A percentile compares a stretch with the other conserved stretches of the same genome.
Conservation (phyloP, 1,139 yeast species). For the Hemisphaericaspora xylofermentans region DNA sequence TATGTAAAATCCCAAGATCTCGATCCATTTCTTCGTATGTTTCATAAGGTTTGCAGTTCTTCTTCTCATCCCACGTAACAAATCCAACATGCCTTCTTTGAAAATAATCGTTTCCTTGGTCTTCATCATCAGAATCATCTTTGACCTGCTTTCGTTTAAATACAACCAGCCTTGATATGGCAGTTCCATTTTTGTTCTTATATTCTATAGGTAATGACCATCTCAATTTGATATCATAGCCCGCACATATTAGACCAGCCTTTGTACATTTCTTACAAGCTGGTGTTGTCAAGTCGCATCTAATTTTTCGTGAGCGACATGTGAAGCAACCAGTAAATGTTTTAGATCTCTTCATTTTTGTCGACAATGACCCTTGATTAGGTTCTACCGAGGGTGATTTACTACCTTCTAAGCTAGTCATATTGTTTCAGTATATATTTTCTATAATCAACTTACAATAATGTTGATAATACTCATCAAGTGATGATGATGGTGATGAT, state of each 20-base stretch:
- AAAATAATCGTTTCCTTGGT: constrained; percentile 41
- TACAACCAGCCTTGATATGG: constrained; percentile 26
- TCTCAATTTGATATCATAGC: constrained; percentile 75
- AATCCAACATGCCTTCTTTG: constrained; percentile 76
- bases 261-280: constrained; percentile 42
- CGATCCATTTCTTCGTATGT: constrained; percentile 82
- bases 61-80: constrained; percentile 57
- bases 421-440: background rate
- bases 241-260: constrained; percentile 66
- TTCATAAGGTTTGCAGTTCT: constrained; percentile 49
- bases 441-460: too few species aligned
- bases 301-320: constrained; percentile 48
- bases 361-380: background rate
- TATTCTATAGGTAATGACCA: constrained; percentile 67
- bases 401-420: constrained; percentile 4
- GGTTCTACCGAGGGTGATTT: constrained; percentile 6
- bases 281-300: constrained; percentile 49
- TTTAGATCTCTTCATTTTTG: constrained; percentile 27
- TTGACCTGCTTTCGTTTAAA: constrained; percentile 18
- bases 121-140: constrained; percentile 22
- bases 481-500: background rate
- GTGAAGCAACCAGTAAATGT: constrained; percentile 55
- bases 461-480: background rate
- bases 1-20: constrained; percentile 62
- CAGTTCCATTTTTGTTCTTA: constrained; percentile 27